Percentiles rank a stretch among this genome's conserved stretches.
phyloP scores from a whole-genome alignment of 2,329 filamentous ascomycete species.

The Neopestalotiopsis sp. region DNA sequence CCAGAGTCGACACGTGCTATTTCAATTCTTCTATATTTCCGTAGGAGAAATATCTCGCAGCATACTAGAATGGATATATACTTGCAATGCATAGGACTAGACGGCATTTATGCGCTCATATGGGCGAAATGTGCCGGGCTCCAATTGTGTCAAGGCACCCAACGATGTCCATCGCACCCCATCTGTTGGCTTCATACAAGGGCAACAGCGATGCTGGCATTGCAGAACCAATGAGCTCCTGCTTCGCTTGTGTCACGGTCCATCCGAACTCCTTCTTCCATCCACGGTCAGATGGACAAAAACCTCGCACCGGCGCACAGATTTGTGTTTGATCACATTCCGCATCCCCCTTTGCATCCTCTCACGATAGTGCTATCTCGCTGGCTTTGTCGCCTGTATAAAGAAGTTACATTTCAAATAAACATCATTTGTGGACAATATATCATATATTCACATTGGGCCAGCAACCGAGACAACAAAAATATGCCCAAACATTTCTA shows the following conservation, averaged over 20 bases:
- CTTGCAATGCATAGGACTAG: too few species aligned
- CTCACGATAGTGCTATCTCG: not conserved
- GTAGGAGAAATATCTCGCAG: too few species aligned
- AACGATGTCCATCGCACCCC: not conserved
- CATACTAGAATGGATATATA: too few species aligned
- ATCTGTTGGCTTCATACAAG: not conserved
- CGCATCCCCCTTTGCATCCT: not conserved
- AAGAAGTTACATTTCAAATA: not conserved
- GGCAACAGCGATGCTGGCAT: not conserved
- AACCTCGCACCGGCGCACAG: not conserved
- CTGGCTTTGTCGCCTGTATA: not conserved
- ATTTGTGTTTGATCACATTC: not conserved
- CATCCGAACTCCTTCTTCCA: not conserved
- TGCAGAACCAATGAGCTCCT: not conserved
- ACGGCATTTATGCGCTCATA: too few species aligned
- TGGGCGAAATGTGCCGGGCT: too few species aligned
- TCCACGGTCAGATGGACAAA: too few species aligned
- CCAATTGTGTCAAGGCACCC: too few species aligned
- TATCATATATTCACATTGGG: not conserved
- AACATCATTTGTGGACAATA: not conserved
- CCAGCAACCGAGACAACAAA: too few species aligned
- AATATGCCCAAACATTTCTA: too few species aligned
- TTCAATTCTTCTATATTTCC: too few species aligned
- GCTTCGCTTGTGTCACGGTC: not conserved
- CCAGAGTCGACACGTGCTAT: too few species aligned